Evolutionary conservation across 495 filamentous ascomycete species (phyloP).

Genomic region (Aspergillus mulundensis): DNA sequence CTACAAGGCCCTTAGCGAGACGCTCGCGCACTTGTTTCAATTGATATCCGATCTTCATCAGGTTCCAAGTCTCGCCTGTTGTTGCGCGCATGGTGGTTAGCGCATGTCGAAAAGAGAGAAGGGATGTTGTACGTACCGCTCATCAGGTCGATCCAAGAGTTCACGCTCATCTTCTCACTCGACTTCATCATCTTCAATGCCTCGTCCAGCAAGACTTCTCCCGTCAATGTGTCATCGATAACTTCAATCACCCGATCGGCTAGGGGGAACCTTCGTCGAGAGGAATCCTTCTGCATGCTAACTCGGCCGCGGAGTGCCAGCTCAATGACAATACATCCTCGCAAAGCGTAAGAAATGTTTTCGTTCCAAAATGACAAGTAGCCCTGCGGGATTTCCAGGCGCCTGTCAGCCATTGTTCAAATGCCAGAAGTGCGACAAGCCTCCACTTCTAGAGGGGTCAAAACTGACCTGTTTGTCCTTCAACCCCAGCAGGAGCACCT

Average conservation of each 20-base stretch:
- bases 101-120: not conserved
- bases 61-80: constrained; percentile 95
- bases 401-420: constrained; percentile 20
- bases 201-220: constrained; percentile 96
- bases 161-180: constrained; percentile 99
- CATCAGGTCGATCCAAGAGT: constrained; percentile 97
- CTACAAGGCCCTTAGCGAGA: constrained; percentile 94
- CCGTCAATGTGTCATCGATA: constrained; percentile 92
- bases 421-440: not conserved
- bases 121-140: constrained; percentile 61
- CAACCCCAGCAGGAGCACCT: constrained; percentile 86
- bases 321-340: constrained; percentile 97
- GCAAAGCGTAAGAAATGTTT: constrained; percentile 96
- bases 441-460: not conserved
- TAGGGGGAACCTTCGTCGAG: constrained; percentile 84
- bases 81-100: constrained; percentile 1
- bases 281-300: constrained; percentile 97
- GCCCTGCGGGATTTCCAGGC: constrained; percentile 52
- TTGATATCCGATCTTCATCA: constrained; percentile 99
- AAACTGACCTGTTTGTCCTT: constrained; percentile 92
- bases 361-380: constrained; percentile 99
- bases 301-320: constrained; percentile 93
- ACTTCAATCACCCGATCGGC: constrained; percentile 94
- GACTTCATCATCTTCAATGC: constrained; percentile 99
- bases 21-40: constrained; percentile 98